A percentile compares a stretch with the other conserved stretches of the same genome.
Evolutionary conservation across 106 monocot genomes (phyloP).

Genomic region (Chionographis japonica): DNA sequence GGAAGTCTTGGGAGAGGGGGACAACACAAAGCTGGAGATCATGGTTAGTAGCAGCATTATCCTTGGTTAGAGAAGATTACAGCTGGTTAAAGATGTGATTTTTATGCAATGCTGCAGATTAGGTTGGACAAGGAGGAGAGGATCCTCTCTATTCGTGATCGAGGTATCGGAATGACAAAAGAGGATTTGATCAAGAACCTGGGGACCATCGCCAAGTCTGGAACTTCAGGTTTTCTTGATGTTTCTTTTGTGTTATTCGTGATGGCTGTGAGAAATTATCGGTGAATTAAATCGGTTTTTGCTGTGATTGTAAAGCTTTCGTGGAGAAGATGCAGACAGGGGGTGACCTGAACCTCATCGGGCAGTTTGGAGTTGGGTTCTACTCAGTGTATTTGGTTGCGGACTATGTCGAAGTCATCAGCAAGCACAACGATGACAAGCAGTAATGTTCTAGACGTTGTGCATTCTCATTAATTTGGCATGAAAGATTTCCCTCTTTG

Average conservation of each 20-base stretch:
- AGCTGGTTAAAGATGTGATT: background rate
- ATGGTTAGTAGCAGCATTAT: constrained; percentile 28
- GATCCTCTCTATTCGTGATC: constrained; percentile 76
- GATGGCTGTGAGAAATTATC: background rate
- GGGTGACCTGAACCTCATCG: constrained; percentile 93
- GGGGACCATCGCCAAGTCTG: constrained; percentile 97
- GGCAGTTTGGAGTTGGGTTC: constrained; percentile 98
- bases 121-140: constrained; percentile 95
- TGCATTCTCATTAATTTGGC: background rate
- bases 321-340: constrained; percentile 98
- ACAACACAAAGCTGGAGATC: constrained; percentile 94
- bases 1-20: constrained; percentile 88
- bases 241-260: background rate
- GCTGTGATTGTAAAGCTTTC: constrained; percentile 58
- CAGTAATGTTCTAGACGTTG: constrained; percentile 47
- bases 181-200: constrained; percentile 96
- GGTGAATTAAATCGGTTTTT: background rate
- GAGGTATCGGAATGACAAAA: constrained; percentile 99
- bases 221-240: constrained; percentile 72
- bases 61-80: background rate
- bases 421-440: constrained; percentile 98
- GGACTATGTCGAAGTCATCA: constrained; percentile 97
- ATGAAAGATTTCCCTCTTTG: background rate
- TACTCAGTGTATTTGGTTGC: constrained; percentile 98
- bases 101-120: constrained; percentile 45